phyloP scores from a whole-genome alignment of 225 moss, liverwort and hornwort species.

The Antitrichia curtipendula region DNA sequence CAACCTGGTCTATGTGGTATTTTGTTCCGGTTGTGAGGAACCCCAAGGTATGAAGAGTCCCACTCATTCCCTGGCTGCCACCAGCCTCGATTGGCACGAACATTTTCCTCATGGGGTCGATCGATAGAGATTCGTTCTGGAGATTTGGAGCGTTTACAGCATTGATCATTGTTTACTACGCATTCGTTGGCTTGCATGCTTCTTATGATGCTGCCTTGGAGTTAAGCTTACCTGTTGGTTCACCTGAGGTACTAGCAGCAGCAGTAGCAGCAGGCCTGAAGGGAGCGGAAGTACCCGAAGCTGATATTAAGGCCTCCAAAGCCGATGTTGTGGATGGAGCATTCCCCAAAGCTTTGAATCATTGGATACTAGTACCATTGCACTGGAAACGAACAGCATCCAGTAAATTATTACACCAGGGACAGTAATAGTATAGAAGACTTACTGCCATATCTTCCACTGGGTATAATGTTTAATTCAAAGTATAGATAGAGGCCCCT shows the following conservation, averaged over 20 bases:
- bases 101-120: conserved; percentile 26
- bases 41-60: conserved; percentile 24
- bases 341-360: not conserved
- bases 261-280: not conserved
- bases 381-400: not conserved
- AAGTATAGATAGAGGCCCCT: not conserved
- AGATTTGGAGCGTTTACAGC: conserved; percentile 21
- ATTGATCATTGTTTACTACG: conserved; percentile 9
- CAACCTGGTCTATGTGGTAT: conserved; percentile 3
- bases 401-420: not conserved
- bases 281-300: not conserved
- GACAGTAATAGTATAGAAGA: not conserved
- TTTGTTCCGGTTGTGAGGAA: conserved; percentile 7
- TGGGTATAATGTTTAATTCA: not conserved
- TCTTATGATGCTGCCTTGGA: conserved; percentile 12
- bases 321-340: not conserved
- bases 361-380: not conserved
- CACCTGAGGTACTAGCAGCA: not conserved
- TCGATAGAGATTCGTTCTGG: conserved; percentile 19
- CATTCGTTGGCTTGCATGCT: conserved; percentile 26
- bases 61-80: conserved; percentile 25
- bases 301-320: not conserved
- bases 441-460: not conserved
- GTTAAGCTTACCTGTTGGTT: not conserved
- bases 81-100: conserved; percentile 18